Base-by-base conservation (phyloP, 306 rosid genomes). In the Gillenia trifoliata region DNA sequence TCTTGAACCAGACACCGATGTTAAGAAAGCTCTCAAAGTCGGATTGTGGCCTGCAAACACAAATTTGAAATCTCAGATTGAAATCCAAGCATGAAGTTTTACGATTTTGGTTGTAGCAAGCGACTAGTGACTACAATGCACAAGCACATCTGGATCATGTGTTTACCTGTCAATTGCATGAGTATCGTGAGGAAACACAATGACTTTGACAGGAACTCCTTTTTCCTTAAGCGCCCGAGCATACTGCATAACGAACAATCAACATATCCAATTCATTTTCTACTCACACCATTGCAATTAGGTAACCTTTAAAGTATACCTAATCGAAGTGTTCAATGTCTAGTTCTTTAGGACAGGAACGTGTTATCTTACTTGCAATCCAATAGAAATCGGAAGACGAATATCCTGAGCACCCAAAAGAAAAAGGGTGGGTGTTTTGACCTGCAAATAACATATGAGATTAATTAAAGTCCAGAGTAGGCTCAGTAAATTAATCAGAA, bases 11-110 rank as follows among this genome's bases (percentile, higher is more conserved):
- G 26, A 84, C 86, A 15, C 90, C 97, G 76, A 93, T 88, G 74
- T 89, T 93, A 55, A 93, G 90, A 83, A 77, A 91, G 85, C 91
- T 85, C 85, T 93, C 98, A 19, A 85, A 93, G 83, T 91, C 93
- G 3, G 98, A 87, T 85, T 88, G 96, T n/a, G 98, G 98, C 85
- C 98, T 93, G 77, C 59, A 69, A 23, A 49, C 29, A 30, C 2
- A 23, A 71, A 22, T 55, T 55, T 23, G 15, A 34, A 71, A 34
- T 34, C 38, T n/a, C 29, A 70, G 50, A 71, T 55, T 71, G 16
- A 33, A 34, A 13, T 23, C 64, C 6, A 34, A 33, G 49, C 7
- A 52, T 50, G 47, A 52, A 61, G n/a, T 6, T 69, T 3, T 29
- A 70, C 33, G 16, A 52, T 23, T 31, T 54, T 55, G 52, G n/a